Percentiles rank a stretch among this genome's conserved stretches.
phyloP scores from a whole-genome alignment of 805 yeast species.

The Saturnispora zaruensis region DNA sequence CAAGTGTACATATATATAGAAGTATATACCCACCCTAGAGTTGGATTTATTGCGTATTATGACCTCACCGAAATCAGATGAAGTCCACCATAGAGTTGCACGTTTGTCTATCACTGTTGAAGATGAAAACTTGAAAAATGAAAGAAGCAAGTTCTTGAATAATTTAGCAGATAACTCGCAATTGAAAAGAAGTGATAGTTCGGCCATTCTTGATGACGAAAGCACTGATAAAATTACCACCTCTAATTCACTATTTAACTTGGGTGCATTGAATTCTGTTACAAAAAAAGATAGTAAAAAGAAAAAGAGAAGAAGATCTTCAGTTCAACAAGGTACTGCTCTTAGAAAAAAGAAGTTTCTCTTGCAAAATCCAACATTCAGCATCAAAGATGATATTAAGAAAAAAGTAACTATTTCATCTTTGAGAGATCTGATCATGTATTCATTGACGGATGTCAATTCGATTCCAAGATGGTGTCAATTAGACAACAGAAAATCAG shows the following conservation, averaged over 20 bases:
- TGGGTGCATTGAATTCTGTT: slow-evolving; percentile 3
- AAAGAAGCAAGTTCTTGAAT: slow-evolving; percentile 15
- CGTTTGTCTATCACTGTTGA: slow-evolving; percentile 24
- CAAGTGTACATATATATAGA: neutral
- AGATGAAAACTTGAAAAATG: slow-evolving; percentile 11
- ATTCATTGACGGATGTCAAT: slow-evolving; percentile 33
- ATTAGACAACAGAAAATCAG: slow-evolving; percentile 37
- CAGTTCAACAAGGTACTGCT: slow-evolving; percentile 25
- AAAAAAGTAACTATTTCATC: slow-evolving; percentile 31
- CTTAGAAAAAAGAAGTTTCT: slow-evolving; percentile 28
- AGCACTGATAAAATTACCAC: slow-evolving; percentile 12
- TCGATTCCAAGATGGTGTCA: slow-evolving; percentile 42
- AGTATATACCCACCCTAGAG: neutral
- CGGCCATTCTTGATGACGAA: slow-evolving; percentile 19
- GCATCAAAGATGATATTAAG: slow-evolving; percentile 8
- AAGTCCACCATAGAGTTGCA: slow-evolving; percentile 22
- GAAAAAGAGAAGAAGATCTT: slow-evolving; percentile 33
- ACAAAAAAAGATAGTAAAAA: slow-evolving; percentile 17
- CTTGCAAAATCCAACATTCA: slow-evolving; percentile 15
- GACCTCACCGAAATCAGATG: slow-evolving; percentile 5
- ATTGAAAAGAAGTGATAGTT: neutral
- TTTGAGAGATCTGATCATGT: slow-evolving; percentile 39
- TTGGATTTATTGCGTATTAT: neutral
- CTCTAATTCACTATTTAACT: slow-evolving; percentile 9
- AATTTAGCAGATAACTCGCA: slow-evolving; percentile 1